phyloP scores from a whole-genome alignment of 257 asterid species.

The Scutellaria baicalensis region DNA sequence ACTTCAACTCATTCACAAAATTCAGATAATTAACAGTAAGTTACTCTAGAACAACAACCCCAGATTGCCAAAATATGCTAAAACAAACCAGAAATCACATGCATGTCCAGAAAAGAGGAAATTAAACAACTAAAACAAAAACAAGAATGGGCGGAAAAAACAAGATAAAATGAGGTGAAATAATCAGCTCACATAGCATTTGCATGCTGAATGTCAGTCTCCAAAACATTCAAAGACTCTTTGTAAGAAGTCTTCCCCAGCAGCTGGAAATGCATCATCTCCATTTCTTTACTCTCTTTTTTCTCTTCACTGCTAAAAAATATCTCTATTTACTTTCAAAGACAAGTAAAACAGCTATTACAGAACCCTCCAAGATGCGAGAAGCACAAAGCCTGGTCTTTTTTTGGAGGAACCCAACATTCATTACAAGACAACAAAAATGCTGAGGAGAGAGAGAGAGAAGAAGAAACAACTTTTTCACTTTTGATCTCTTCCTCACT shows the following conservation, averaged over 20 bases:
- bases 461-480: too few relatives aligned
- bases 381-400: conserved; percentile 28
- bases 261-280: conserved; percentile 67
- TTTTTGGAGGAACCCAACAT: conserved; percentile 17
- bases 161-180: background rate
- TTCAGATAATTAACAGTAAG: background rate
- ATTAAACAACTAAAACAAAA: background rate
- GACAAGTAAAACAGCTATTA: conserved; percentile 15
- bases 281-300: conserved; percentile 28
- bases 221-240: conserved; percentile 66
- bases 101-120: background rate
- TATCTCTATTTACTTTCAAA: too few relatives aligned
- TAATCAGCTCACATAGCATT: conserved; percentile 61
- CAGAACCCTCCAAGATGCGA: conserved; percentile 24
- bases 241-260: conserved; percentile 51
- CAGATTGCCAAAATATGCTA: background rate
- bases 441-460: too few relatives aligned
- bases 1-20: conserved; percentile 13
- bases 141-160: background rate
- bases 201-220: conserved; percentile 78
- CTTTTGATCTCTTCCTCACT: background rate
- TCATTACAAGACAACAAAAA: too few relatives aligned
- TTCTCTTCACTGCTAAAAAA: conserved; percentile 13
- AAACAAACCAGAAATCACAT: conserved; percentile 5
- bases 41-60: background rate